Percentiles rank a stretch among this genome's conserved stretches.
Evolutionary conservation across 768 basidiomycete species (phyloP).

Genomic region (Phanerochaete sordida): DNA sequence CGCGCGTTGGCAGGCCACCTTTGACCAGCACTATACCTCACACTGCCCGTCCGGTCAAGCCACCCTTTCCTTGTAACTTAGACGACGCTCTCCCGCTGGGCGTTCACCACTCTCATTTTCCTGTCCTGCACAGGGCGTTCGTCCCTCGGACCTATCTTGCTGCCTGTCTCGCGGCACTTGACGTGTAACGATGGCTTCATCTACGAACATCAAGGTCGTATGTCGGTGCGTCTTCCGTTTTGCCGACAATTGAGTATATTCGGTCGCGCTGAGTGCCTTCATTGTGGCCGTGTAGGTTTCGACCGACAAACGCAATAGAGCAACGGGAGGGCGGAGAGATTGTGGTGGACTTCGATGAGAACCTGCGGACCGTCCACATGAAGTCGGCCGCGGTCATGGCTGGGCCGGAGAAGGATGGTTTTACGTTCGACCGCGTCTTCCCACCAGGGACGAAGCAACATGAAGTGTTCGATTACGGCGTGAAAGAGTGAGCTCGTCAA

Average conservation of each 20-base stretch:
- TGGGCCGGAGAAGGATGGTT: conserved; percentile 95
- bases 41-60: conserved; percentile 1
- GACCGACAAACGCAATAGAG: conserved; percentile 92
- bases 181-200: conserved; percentile 53
- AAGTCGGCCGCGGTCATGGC: conserved; percentile 63
- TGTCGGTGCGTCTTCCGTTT: conserved; percentile 71
- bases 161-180: conserved; percentile 16
- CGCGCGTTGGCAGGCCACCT: conserved; percentile 16
- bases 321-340: conserved; percentile 83
- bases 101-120: conserved; percentile 17
- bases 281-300: conserved; percentile 58
- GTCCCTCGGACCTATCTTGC: conserved; percentile 10
- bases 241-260: neutral
- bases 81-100: conserved; percentile 14
- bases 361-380: conserved; percentile 79
- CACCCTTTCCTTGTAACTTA: conserved; percentile 10
- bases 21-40: conserved; percentile 5
- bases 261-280: neutral
- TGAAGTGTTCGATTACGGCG: conserved; percentile 98
- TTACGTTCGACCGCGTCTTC: conserved; percentile 97
- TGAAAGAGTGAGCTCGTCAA: conserved; percentile 77
- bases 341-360: conserved; percentile 86
- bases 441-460: conserved; percentile 86
- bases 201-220: conserved; percentile 96
- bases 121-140: conserved; percentile 10